Evolutionary conservation across 1,284 basidiomycete genomes (phyloP).

Genomic region (Cystobasidiaceae sp.): DNA sequence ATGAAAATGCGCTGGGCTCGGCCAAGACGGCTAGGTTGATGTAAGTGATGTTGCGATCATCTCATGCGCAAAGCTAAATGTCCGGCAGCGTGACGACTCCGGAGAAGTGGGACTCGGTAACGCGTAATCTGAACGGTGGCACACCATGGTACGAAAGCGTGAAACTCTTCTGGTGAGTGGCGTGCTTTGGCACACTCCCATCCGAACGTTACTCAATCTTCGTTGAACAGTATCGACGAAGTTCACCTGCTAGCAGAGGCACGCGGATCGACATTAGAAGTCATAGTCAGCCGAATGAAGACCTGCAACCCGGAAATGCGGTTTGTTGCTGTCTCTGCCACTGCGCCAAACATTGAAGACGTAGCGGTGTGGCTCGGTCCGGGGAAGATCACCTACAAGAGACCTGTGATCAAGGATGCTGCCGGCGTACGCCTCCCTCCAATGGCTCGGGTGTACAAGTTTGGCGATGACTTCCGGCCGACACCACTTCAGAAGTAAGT

Average conservation of each 20-base stretch:
- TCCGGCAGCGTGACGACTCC: constrained; percentile 56
- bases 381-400: constrained; percentile 30
- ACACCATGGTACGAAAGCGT: constrained; percentile 50
- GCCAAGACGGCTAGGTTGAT: constrained; percentile 71
- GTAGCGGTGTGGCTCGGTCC: constrained; percentile 82
- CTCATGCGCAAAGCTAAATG: too few relatives aligned
- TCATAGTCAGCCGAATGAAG: constrained; percentile 89
- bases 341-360: constrained; percentile 87
- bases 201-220: too few relatives aligned
- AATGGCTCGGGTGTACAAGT: constrained; percentile 69
- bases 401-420: constrained; percentile 45
- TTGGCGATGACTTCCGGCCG: constrained; percentile 83
- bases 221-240: constrained; percentile 64
- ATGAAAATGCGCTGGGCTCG: constrained; percentile 57
- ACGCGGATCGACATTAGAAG: constrained; percentile 85
- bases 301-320: constrained; percentile 57
- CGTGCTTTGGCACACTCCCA: background rate
- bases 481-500: constrained; percentile 71
- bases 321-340: constrained; percentile 85
- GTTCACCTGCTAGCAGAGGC: constrained; percentile 87
- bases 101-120: constrained; percentile 91
- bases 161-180: constrained; percentile 44
- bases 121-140: constrained; percentile 62
- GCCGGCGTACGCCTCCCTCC: constrained; percentile 22
- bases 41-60: too few relatives aligned